Evolutionary conservation across 208 protist genomes (phyloP), one percentile per base, ranked within the genome.

Genomic region (Tetramitus jugosus): DNA sequence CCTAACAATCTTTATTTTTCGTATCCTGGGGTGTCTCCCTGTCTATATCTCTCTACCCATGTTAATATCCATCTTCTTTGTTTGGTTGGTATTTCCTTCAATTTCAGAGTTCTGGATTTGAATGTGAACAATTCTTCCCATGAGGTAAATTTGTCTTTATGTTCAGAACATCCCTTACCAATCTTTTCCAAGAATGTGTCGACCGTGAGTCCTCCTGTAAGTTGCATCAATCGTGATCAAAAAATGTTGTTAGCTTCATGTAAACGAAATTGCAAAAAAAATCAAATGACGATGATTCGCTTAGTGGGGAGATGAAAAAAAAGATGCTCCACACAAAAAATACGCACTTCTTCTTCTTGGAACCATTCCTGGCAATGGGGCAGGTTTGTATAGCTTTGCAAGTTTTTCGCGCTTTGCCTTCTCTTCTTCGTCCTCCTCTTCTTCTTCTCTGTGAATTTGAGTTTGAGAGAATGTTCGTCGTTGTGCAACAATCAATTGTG

Each of bases 11-110:
- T 14, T 4, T 49, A 17, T 49, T 7, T 62, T 10, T 7, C 3
- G 4, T 31, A 31, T 71, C 39, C 64, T 71, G 64, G 64, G 35
- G 35, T 39, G 29, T 71, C 35, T 45, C 64, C 64, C 17, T 71
- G 23, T 71, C 64, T 71, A 23, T 71, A 71, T 71, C n/a, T 71
- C 49, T 71, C 23, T 10, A 71, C 31, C 64, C 64, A 71, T 35
- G 29, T 29, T 39, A 71, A 71, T 35, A 71, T 71, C 64, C 64
- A 71, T n/a, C n/a, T 35, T n/a, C 64, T 35, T 46, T 71, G 64
- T 4, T 35, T 14, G 6, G 29, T 20, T 35, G 64, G 40, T n/a
- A 71, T 71, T 71, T 71, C 64, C n/a, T 49, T 42, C 0, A 14
- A 14, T 39, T 71, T 71, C 64, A 71, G 17, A 49, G 20, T 42